Evolutionary conservation across 176 grass and related monocot genomes (phyloP).

Genomic region (Chloris gayana): DNA sequence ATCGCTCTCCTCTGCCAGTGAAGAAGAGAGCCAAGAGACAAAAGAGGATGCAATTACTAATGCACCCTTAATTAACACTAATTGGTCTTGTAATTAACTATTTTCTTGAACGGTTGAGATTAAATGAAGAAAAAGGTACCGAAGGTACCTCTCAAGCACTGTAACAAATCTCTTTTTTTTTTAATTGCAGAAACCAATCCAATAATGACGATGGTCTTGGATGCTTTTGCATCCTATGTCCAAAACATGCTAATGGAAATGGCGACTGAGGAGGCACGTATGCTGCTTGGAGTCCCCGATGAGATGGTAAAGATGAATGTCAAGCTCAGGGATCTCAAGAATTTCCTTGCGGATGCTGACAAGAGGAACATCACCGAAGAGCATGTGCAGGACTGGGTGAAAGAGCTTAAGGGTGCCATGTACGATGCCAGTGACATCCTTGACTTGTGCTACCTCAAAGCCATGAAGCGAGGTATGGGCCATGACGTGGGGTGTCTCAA

Average conservation of each 20-base stretch:
- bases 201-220: slow-evolving; percentile 24
- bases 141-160: no score
- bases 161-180: no score
- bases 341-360: slow-evolving; percentile 26
- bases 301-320: slow-evolving; percentile 29
- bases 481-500: background rate
- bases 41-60: no score
- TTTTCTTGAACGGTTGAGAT: no score
- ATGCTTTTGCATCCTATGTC: slow-evolving; percentile 18
- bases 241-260: background rate
- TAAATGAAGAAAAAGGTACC: no score
- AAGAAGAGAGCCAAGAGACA: no score
- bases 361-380: background rate
- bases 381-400: background rate
- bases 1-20: no score
- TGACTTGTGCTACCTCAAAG: background rate
- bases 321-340: background rate
- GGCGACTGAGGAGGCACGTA: background rate
- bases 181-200: no score
- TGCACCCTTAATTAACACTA: no score
- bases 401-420: background rate
- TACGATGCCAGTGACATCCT: background rate
- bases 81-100: no score
- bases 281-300: background rate
- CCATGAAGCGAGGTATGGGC: background rate